phyloP scores from a whole-genome alignment of 2,329 filamentous ascomycete species.

The Aspergillus felis region DNA sequence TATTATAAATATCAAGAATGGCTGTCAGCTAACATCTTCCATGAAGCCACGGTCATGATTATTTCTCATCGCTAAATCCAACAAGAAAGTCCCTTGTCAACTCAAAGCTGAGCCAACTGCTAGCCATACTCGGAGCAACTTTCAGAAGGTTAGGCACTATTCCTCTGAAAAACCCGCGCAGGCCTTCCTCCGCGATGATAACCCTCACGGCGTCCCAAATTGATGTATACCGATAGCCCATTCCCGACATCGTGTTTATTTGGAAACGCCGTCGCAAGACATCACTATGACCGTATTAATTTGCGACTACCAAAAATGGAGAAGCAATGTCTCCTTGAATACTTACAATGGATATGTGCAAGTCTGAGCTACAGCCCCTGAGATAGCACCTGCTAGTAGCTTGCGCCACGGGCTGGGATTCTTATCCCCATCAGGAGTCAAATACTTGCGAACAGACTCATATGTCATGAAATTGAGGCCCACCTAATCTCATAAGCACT shows the following conservation, averaged over 20 bases:
- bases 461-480: slow-evolving; percentile 99
- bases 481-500: slow-evolving; percentile 52
- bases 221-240: slow-evolving; percentile 92
- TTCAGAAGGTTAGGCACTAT: slow-evolving; percentile 94
- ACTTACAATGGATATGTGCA: slow-evolving; percentile 96
- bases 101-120: slow-evolving; percentile 97
- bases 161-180: slow-evolving; percentile 88
- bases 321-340: neutral
- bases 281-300: slow-evolving; percentile 54
- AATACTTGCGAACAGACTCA: slow-evolving; percentile 75
- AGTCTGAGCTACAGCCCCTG: slow-evolving; percentile 93
- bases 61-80: slow-evolving; percentile 42
- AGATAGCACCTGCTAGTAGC: slow-evolving; percentile 82
- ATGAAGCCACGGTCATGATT: neutral
- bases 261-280: slow-evolving; percentile 92
- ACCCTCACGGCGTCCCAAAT: slow-evolving; percentile 77
- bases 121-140: slow-evolving; percentile 97
- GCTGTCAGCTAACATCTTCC: neutral
- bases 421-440: slow-evolving; percentile 83
- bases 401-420: slow-evolving; percentile 78
- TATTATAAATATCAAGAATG: neutral
- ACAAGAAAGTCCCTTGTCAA: slow-evolving; percentile 84
- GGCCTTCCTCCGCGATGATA: slow-evolving; percentile 79
- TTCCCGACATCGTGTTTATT: slow-evolving; percentile 98
- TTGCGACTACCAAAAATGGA: neutral